A percentile compares a stretch with the other conserved stretches of the same genome.
phyloP scores from a whole-genome alignment of 2,329 filamentous ascomycete species.

The Fusarium sambucinum region DNA sequence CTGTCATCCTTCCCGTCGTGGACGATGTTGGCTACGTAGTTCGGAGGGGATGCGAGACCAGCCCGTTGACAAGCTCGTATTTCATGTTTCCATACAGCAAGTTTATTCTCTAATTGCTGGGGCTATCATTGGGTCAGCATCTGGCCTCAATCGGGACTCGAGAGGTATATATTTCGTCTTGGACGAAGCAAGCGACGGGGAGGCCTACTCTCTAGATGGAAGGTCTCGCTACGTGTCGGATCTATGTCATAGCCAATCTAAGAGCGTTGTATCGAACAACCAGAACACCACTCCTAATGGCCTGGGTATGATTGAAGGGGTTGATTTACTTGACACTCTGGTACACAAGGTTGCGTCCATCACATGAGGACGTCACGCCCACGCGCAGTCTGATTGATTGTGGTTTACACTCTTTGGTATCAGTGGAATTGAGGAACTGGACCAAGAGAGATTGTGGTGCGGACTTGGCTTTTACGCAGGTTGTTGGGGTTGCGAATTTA shows the following conservation, averaged over 20 bases:
- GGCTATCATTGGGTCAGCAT: not conserved
- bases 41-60: not conserved
- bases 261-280: too few species aligned
- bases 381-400: slow-evolving; percentile 4
- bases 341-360: slow-evolving; percentile 24
- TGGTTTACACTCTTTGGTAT: slow-evolving; percentile 26
- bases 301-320: not conserved
- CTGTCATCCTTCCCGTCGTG: not conserved
- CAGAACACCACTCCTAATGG: not conserved
- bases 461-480: not conserved
- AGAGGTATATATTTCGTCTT: not conserved
- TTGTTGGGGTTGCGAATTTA: not conserved
- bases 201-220: not conserved
- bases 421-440: slow-evolving; percentile 33
- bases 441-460: slow-evolving; percentile 16
- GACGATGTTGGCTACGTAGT: slow-evolving; percentile 2
- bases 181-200: not conserved
- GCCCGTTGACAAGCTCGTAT: not conserved
- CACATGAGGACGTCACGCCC: slow-evolving; percentile 27
- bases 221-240: not conserved
- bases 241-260: not conserved
- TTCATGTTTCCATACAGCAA: not conserved
- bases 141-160: not conserved
- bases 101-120: not conserved
- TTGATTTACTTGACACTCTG: not conserved